phyloP scores from a whole-genome alignment of 2,329 filamentous ascomycete species.

The Onygenales sp. region DNA sequence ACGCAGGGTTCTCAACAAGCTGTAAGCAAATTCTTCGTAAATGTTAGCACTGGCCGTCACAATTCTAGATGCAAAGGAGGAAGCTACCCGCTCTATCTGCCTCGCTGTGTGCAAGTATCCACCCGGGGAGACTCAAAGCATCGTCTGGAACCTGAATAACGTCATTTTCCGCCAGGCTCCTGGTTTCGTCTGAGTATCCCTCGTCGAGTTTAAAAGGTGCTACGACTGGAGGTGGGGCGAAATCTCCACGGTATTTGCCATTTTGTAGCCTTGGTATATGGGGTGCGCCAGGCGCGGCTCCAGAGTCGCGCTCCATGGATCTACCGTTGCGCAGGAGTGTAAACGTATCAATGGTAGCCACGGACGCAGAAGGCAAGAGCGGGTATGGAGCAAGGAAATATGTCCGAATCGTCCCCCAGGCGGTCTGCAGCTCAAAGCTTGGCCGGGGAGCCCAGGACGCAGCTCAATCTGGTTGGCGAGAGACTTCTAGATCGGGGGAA shows the following conservation, averaged over 20 bases:
- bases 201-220: constrained; percentile 60
- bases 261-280: constrained; percentile 18
- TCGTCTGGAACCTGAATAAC: constrained; percentile 28
- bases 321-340: constrained; percentile 1
- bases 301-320: constrained; percentile 23
- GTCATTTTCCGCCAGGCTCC: constrained; percentile 37
- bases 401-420: no score
- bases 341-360: neutral
- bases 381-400: no score
- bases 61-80: neutral
- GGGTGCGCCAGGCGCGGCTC: constrained; percentile 15
- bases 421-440: no score
- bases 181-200: constrained; percentile 72
- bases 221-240: constrained; percentile 21
- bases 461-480: no score
- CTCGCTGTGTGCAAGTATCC: constrained; percentile 46
- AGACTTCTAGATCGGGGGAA: no score
- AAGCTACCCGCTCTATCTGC: constrained; percentile 45
- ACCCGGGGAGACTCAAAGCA: constrained; percentile 41
- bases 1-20: constrained; percentile 65
- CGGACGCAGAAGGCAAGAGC: neutral
- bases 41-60: neutral
- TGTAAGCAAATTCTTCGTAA: constrained; percentile 64
- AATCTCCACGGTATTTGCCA: constrained; percentile 18
- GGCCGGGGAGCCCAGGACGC: no score